A percentile compares a stretch with the other conserved stretches of the same genome.
phyloP scores from a whole-genome alignment of 2,329 filamentous ascomycete species.

The Colletotrichum agaves region DNA sequence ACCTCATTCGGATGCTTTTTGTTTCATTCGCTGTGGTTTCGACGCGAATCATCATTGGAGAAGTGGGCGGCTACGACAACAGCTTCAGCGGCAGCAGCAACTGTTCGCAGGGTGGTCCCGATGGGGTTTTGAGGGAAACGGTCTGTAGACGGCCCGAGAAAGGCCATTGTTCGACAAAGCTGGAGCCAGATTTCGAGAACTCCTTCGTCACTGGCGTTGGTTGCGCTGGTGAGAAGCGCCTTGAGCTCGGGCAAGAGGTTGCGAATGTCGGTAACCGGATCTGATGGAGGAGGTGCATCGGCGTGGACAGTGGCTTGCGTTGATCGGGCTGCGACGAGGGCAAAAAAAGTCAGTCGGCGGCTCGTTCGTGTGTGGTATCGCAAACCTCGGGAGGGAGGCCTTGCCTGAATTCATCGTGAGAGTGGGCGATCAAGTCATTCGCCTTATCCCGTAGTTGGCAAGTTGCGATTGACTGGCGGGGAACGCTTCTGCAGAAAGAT shows the following conservation, averaged over 20 bases:
- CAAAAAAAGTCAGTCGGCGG: background rate
- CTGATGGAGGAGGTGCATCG: background rate
- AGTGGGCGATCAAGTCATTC: background rate
- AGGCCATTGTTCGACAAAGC: slow-evolving; percentile 4
- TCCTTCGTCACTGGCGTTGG: background rate
- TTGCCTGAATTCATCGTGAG: background rate
- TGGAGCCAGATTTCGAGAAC: slow-evolving; percentile 8
- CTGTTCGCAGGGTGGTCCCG: background rate
- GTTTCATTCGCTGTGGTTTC: background rate
- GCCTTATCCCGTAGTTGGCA: background rate
- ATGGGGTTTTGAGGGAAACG: background rate
- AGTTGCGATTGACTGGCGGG: background rate
- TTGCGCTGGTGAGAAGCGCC: background rate
- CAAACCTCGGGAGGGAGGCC: background rate
- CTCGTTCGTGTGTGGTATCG: background rate
- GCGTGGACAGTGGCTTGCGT: background rate
- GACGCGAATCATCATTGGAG: background rate
- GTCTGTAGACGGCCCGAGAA: background rate
- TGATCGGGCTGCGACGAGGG: background rate
- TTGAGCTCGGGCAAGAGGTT: slow-evolving; percentile 3
- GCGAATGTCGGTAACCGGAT: background rate
- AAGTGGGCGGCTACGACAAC: background rate
- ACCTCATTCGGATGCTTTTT: background rate
- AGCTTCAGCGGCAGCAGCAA: background rate
- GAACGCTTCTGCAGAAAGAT: too few relatives aligned